Evolutionary conservation across 2,329 filamentous ascomycete species (phyloP).

Genomic region (Leptographium wingfieldii): DNA sequence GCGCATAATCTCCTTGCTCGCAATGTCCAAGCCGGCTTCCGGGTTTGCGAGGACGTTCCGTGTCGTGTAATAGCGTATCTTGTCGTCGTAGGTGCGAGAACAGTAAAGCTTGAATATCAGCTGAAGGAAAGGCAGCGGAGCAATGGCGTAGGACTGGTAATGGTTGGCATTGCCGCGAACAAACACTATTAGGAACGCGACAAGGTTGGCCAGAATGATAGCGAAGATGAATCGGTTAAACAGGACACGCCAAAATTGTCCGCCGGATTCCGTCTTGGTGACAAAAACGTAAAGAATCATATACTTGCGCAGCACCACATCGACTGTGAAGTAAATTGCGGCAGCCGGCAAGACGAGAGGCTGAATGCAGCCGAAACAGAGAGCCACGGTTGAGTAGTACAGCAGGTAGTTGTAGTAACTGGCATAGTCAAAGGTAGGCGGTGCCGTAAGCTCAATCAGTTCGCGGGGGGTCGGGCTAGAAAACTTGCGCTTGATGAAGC

Average conservation of each 20-base stretch:
- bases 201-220: slow-evolving; percentile 61
- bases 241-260: slow-evolving; percentile 79
- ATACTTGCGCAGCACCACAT: slow-evolving; percentile 90
- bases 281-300: slow-evolving; percentile 87
- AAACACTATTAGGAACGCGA: slow-evolving; percentile 66
- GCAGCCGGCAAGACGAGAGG: slow-evolving; percentile 77
- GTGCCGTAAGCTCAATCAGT: slow-evolving; percentile 84
- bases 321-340: slow-evolving; percentile 78
- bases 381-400: slow-evolving; percentile 80
- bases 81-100: slow-evolving; percentile 58
- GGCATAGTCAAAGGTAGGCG: slow-evolving; percentile 86
- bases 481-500: slow-evolving; percentile 76
- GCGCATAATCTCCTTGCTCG: slow-evolving; percentile 39
- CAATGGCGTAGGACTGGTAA: slow-evolving; percentile 50
- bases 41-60: slow-evolving; percentile 37
- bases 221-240: slow-evolving; percentile 90
- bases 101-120: slow-evolving; percentile 82
- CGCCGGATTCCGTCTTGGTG: slow-evolving; percentile 93
- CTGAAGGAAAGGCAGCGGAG: slow-evolving; percentile 68
- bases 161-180: slow-evolving; percentile 51
- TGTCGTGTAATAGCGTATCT: slow-evolving; percentile 69
- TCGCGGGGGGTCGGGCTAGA: slow-evolving; percentile 79
- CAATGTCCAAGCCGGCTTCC: slow-evolving; percentile 28
- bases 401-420: slow-evolving; percentile 98
- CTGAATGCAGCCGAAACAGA: slow-evolving; percentile 76